Evolutionary conservation across 2,329 filamentous ascomycete species (phyloP).

Genomic region (Clonostachys rosea): DNA sequence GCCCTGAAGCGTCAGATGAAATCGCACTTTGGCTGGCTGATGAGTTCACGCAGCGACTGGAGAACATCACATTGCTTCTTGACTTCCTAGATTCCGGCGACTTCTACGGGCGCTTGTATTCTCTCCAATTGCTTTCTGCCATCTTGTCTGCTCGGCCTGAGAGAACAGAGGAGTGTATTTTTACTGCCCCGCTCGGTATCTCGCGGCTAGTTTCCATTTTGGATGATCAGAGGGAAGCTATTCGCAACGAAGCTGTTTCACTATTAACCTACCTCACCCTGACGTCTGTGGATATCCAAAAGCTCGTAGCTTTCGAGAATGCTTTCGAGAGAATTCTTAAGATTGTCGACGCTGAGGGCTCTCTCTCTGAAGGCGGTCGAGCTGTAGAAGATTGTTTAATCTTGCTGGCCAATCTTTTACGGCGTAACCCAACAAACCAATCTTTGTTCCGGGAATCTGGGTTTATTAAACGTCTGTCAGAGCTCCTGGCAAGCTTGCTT

Average conservation of each 20-base stretch:
- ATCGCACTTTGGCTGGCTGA: conserved; percentile 95
- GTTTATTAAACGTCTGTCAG: conserved; percentile 67
- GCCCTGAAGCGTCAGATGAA: conserved; percentile 91
- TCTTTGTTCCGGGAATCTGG: conserved; percentile 90
- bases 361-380: conserved; percentile 75
- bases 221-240: conserved; percentile 79
- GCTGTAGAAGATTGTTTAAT: conserved; percentile 91
- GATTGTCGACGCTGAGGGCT: conserved; percentile 78
- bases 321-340: conserved; percentile 84
- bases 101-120: conserved; percentile 89
- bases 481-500: conserved; percentile 59
- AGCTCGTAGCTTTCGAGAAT: conserved; percentile 92
- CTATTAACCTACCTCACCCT: conserved; percentile 86
- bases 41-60: conserved; percentile 95
- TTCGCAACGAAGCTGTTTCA: conserved; percentile 83
- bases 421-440: conserved; percentile 87
- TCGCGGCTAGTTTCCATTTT: conserved; percentile 79
- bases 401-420: conserved; percentile 81
- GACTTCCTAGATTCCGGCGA: conserved; percentile 83
- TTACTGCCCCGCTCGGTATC: conserved; percentile 83
- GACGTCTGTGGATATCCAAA: conserved; percentile 83
- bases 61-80: conserved; percentile 88
- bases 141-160: conserved; percentile 84
- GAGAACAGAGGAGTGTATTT: conserved; percentile 89
- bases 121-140: conserved; percentile 81